Conservation (phyloP, 164 flowering plant genomes). For the Warburgia ugandensis region DNA sequence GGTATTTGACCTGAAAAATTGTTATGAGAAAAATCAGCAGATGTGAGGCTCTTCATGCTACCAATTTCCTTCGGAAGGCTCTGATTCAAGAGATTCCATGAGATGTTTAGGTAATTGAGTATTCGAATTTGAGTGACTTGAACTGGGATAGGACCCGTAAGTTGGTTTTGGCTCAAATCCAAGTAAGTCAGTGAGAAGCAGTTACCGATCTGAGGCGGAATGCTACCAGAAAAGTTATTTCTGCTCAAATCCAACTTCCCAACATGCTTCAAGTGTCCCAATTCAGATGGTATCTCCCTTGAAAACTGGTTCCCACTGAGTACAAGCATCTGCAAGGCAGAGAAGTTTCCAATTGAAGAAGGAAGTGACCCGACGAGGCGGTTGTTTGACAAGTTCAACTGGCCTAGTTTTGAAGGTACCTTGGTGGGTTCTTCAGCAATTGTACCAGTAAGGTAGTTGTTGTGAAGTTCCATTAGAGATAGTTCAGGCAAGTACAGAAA, state of each 20-base stretch:
- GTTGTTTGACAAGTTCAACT: constrained; percentile 48
- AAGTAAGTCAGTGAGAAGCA: constrained; percentile 42
- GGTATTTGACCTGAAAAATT: constrained; percentile 59
- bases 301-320: constrained; percentile 43
- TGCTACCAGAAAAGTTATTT: constrained; percentile 49
- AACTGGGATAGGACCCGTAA: constrained; percentile 52
- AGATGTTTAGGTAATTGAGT: constrained; percentile 53
- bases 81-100: constrained; percentile 43
- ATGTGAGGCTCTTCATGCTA: constrained; percentile 50
- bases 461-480: constrained; percentile 44
- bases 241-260: constrained; percentile 38
- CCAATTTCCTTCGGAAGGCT: constrained; percentile 52
- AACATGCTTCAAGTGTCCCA: constrained; percentile 38
- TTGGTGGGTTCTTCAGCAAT: constrained; percentile 21
- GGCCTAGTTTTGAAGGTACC: constrained; percentile 33
- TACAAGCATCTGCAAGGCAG: constrained; percentile 38
- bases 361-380: constrained; percentile 50
- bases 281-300: constrained; percentile 50
- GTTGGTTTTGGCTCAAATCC: constrained; percentile 60
- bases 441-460: constrained; percentile 43
- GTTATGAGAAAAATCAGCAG: constrained; percentile 67
- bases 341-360: constrained; percentile 42
- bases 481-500: constrained; percentile 52
- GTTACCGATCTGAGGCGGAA: constrained; percentile 43
- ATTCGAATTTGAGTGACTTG: constrained; percentile 44